A percentile compares a stretch with the other conserved stretches of the same genome.
These are phyloP conservation scores for Ophioceras dolichostomum DNA, from an alignment of 2,329 filamentous ascomycete genomes.

Conservation along the genomic window DNA sequence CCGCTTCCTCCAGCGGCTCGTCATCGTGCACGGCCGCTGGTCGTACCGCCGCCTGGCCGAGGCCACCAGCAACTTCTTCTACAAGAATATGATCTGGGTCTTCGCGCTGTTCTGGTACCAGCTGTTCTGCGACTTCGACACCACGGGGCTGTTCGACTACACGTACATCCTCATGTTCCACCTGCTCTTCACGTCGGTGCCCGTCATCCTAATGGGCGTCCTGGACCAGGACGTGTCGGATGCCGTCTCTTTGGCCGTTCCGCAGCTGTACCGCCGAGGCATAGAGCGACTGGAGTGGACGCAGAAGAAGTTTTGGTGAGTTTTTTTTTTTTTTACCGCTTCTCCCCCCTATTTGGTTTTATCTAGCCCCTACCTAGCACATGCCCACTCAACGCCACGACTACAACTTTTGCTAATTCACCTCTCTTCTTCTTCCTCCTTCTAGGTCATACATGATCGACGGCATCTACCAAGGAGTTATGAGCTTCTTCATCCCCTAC, in stretches of 20 bases:
- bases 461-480: slow-evolving; percentile 86
- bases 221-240: slow-evolving; percentile 96
- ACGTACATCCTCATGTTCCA: slow-evolving; percentile 97
- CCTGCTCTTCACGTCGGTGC: slow-evolving; percentile 88
- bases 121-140: slow-evolving; percentile 90
- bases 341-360: neutral
- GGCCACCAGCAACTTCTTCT: slow-evolving; percentile 97
- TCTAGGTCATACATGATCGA: slow-evolving; percentile 83
- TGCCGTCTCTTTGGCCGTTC: slow-evolving; percentile 83
- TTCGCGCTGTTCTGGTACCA: slow-evolving; percentile 97
- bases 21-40: slow-evolving; percentile 88
- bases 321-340: slow-evolving; percentile 11
- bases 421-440: too few relatives aligned
- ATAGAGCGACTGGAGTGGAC: slow-evolving; percentile 98
- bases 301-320: slow-evolving; percentile 88
- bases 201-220: slow-evolving; percentile 91
- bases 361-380: slow-evolving; percentile 14
- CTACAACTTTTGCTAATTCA: neutral
- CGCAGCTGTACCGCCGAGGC: slow-evolving; percentile 86
- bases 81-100: slow-evolving; percentile 99
- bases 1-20: slow-evolving; percentile 70
- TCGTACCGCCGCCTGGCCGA: slow-evolving; percentile 92
- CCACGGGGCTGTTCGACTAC: slow-evolving; percentile 94
- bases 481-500: slow-evolving; percentile 89
- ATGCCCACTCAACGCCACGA: neutral